Base-by-base conservation (phyloP, 768 basidiomycete genomes). In the Hygrocybe coccinea region DNA sequence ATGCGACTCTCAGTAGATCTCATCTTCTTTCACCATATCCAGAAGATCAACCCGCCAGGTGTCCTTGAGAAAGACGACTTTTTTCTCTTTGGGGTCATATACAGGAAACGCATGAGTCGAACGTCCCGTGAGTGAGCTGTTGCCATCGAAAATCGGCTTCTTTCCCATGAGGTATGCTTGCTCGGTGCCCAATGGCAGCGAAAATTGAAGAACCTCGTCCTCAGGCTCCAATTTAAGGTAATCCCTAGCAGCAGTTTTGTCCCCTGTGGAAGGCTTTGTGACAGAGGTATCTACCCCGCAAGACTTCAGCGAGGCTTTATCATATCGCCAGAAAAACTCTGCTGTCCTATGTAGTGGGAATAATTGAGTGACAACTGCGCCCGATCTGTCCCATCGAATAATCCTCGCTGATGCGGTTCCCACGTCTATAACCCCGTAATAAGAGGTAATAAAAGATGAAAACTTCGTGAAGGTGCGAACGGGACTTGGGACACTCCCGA, bases 351-450 rank as follows among this genome's bases (percentile, higher is more conserved):
- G 35, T 34, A 61, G 69, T 33, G 67, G 45, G 56, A 74, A 63
- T 11, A 41, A 9, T 8, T 48, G 24, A 15, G 66, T 59, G 12
- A 73, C 69, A 8, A 67, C 52, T 3, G 63, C 63, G 12, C 69
- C 72, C n/a, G 62, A 50, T 9, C 67, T 67, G 56, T 76, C 74
- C 68, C 69, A 75, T 39, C 65, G 63, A 21, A 75, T 56, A 39
- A 75, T 64, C 3, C 71, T 59, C n/a, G n/a, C n/a, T n/a, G n/a
- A n/a, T n/a, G n/a, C n/a, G n/a, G n/a, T n/a, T n/a, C n/a, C n/a
- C n/a, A n/a, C n/a, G n/a, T n/a, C n/a, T n/a, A n/a, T n/a, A n/a
- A n/a, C n/a, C n/a, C n/a, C n/a, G n/a, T n/a, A n/a, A n/a, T n/a
- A n/a, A n/a, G n/a, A n/a, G n/a, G n/a, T n/a, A n/a, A n/a, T n/a